These are phyloP conservation scores for Celoporthe dispersa DNA, from an alignment of 2,329 filamentous ascomycete species.

Conservation along the genomic window DNA sequence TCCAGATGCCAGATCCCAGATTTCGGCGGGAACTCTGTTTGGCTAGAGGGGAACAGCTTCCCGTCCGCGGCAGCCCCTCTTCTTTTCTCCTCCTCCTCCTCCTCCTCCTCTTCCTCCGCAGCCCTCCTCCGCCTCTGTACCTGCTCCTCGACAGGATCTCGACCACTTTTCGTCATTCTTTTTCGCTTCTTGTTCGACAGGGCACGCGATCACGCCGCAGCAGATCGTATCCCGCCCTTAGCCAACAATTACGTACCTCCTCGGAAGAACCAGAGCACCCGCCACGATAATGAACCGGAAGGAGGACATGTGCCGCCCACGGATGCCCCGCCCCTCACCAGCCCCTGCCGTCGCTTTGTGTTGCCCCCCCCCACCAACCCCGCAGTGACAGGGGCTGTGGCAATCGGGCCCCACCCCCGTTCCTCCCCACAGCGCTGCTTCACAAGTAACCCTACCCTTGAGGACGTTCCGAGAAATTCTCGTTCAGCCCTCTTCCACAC, in stretches of 20 bases:
- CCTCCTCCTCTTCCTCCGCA: not conserved
- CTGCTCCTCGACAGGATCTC: constrained; percentile 6
- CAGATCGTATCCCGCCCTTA: not conserved
- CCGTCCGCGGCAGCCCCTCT: not conserved
- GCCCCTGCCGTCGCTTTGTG: constrained; percentile 4
- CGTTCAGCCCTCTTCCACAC: not conserved
- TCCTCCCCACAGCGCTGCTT: not conserved
- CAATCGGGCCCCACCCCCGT: constrained; percentile 20
- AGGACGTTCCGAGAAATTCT: constrained; percentile 18
- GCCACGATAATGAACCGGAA: constrained; percentile 28
- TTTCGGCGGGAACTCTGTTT: not conserved
- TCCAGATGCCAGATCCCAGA: not conserved
- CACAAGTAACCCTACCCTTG: constrained; percentile 1
- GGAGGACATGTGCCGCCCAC: constrained; percentile 9
- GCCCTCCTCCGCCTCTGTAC: constrained; percentile 5
- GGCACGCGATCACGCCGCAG: constrained; percentile 4
- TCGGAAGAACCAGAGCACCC: not conserved
- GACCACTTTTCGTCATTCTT: constrained; percentile 3
- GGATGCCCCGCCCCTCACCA: constrained; percentile 12
- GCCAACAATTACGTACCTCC: not conserved
- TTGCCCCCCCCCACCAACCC: constrained; percentile 22
- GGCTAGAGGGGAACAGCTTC: not conserved
- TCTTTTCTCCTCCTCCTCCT: not conserved
- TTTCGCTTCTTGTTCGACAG: constrained; percentile 13
- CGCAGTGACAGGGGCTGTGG: constrained; percentile 20